Evolutionary conservation across 176 grass and related monocot species (phyloP).

Genomic region (Oryza brachyantha): DNA sequence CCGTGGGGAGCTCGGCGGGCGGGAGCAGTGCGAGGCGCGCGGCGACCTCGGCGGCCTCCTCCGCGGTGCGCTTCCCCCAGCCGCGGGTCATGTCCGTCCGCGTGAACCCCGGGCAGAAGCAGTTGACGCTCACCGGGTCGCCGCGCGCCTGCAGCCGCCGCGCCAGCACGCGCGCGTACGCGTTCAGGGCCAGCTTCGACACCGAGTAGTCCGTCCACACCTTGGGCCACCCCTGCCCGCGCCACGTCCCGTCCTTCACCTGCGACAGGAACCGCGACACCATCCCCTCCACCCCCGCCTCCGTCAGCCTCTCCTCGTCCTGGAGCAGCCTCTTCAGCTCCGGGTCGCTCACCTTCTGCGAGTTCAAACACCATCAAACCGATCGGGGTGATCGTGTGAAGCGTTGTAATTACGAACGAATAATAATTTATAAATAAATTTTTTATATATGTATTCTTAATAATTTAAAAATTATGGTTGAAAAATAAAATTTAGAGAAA

Average conservation of each 20-base stretch:
- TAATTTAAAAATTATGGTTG: no score
- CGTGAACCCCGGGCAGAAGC: constrained; percentile 97
- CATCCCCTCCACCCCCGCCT: constrained; percentile 53
- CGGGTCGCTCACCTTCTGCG: constrained; percentile 69
- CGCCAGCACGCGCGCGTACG: constrained; percentile 76
- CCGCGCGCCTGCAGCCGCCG: constrained; percentile 44
- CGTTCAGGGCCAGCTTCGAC: constrained; percentile 90
- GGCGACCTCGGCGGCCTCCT: constrained; percentile 60
- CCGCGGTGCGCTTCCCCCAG: constrained; percentile 56
- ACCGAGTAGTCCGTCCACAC: constrained; percentile 96
- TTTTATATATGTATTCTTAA: no score
- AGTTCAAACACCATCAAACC: background rate
- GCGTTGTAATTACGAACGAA: no score
- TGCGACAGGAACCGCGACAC: constrained; percentile 67
- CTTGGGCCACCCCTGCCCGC: constrained; percentile 65
- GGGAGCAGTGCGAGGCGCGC: constrained; percentile 49
- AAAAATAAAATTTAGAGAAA: no score
- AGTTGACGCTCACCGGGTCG: constrained; percentile 77
- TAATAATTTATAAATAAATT: no score
- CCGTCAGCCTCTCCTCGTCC: constrained; percentile 68
- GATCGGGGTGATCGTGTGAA: no score
- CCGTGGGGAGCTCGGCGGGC: constrained; percentile 55
- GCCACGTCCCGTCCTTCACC: constrained; percentile 74
- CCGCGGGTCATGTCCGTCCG: constrained; percentile 78
- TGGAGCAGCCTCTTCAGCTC: constrained; percentile 37